Evolutionary conservation across 2,329 filamentous ascomycete genomes (phyloP).

Genomic region (Fusarium concolor): DNA sequence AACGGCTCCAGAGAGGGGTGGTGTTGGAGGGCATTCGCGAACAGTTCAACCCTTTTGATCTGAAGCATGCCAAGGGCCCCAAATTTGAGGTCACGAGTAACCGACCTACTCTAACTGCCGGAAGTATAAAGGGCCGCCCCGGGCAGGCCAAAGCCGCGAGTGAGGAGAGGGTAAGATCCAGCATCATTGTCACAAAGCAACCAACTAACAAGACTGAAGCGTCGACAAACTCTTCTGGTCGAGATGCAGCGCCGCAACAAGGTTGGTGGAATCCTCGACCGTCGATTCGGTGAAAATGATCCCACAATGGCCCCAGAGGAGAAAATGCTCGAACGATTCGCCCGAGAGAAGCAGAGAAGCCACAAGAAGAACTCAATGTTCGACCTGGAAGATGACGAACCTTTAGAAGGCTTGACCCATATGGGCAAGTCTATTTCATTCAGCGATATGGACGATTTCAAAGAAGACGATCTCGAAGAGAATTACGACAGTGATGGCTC

Average conservation of each 20-base stretch:
- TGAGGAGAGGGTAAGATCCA: slow-evolving; percentile 77
- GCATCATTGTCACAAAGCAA: not conserved
- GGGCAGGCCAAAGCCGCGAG: slow-evolving; percentile 86
- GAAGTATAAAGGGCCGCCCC: slow-evolving; percentile 77
- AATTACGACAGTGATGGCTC: slow-evolving; percentile 69
- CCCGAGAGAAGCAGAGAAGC: slow-evolving; percentile 83
- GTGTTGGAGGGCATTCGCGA: slow-evolving; percentile 90
- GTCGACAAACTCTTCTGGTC: slow-evolving; percentile 84
- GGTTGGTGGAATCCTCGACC: slow-evolving; percentile 90
- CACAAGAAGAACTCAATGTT: slow-evolving; percentile 85
- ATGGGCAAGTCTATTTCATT: slow-evolving; percentile 80
- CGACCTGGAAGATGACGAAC: slow-evolving; percentile 83
- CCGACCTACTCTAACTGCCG: slow-evolving; percentile 65
- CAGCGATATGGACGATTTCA: slow-evolving; percentile 77
- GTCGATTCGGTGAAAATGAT: slow-evolving; percentile 95
- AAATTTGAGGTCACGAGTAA: slow-evolving; percentile 88
- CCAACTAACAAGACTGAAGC: slow-evolving; percentile 56
- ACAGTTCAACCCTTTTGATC: slow-evolving; percentile 97
- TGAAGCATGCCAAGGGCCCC: slow-evolving; percentile 81
- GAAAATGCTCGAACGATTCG: slow-evolving; percentile 90
- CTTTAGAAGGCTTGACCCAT: slow-evolving; percentile 80
- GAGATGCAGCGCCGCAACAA: slow-evolving; percentile 93
- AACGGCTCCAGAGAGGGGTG: slow-evolving; percentile 79
- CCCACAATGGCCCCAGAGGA: slow-evolving; percentile 94
- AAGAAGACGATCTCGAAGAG: slow-evolving; percentile 76